Base-by-base conservation (phyloP, 2,329 filamentous ascomycete genomes). In the Penicillium sp. region DNA sequence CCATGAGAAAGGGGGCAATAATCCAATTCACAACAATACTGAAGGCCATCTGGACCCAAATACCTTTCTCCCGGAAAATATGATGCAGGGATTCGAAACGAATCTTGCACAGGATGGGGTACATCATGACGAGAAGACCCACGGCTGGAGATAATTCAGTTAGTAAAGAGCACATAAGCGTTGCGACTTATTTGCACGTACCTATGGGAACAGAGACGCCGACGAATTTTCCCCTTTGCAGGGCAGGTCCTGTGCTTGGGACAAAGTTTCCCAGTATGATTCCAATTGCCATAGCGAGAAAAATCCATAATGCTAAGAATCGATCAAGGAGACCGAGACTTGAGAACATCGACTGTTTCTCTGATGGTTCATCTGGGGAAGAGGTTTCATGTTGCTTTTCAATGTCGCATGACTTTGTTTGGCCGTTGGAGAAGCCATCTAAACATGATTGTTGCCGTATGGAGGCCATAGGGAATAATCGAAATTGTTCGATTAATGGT, bases 121-220 rank as follows among this genome's bases (percentile, higher is more conserved):
- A 96, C 90, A 96, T 96, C 91, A 96, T 96, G 35, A 95, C 86
- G 0, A 96, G 80, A 0, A 96, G 77, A 0, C 91, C 91, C 44
- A 95, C 77, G 1, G 91, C 90, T 90, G 41, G 6, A 22, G n/a
- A 50, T 16, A 17, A 28, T 14, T 28, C 19, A 42, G 41, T 46
- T 28, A 56, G 26, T 38, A 41, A 9, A 0, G 1, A 16, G 31
- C 16, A 10, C 22, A 47, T 22, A n/a, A 35, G 4, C 1, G 6
- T 19, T 30, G 26, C 8, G 7, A n/a, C 25, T 5, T 10, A 1
- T 5, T 19, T 35, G 63, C 16, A 55, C 77, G 49, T 70, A 84
- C 84, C 84, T 41, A 89, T 88, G 0, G 87, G 87, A 25, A 88
- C 74, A 1, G 84, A 87, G 0, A 89, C 85, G 0, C 85, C 85